Conservation (phyloP, 495 filamentous ascomycete species). For the Penicillium macrosclerotiorum region DNA sequence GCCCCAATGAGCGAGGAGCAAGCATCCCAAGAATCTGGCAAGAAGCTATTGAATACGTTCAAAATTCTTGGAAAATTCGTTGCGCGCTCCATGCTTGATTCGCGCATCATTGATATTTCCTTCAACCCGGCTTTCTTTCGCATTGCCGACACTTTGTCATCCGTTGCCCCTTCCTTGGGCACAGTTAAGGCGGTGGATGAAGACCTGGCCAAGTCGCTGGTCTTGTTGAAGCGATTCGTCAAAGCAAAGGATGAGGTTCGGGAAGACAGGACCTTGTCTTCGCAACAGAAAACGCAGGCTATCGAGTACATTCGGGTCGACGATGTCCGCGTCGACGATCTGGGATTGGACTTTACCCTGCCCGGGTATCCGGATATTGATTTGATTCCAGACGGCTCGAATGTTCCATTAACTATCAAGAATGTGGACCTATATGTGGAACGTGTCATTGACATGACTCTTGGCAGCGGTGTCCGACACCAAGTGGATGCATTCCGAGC, state of each 20-base stretch:
- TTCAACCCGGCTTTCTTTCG: constrained; percentile 99
- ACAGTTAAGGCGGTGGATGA: constrained; percentile 87
- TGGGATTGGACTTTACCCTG: constrained; percentile 89
- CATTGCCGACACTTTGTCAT: constrained; percentile 70
- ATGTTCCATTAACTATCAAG: constrained; percentile 76
- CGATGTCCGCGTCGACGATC: constrained; percentile 75
- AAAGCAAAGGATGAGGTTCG: constrained; percentile 78
- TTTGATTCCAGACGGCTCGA: constrained; percentile 68
- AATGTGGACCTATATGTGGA: constrained; percentile 88
- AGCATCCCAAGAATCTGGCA: constrained; percentile 68
- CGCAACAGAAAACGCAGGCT: constrained; percentile 67
- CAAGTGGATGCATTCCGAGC: constrained; percentile 89
- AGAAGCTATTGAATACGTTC: constrained; percentile 81
- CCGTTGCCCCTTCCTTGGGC: constrained; percentile 84
- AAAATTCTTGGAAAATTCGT: constrained; percentile 97
- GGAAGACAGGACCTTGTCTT: constrained; percentile 58
- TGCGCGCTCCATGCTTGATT: constrained; percentile 96
- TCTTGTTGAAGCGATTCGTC: constrained; percentile 84
- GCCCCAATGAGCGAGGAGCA: constrained; percentile 84
- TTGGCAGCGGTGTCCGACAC: constrained; percentile 79
- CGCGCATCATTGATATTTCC: constrained; percentile 94
- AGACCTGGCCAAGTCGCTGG: constrained; percentile 79
- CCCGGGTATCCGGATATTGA: constrained; percentile 92
- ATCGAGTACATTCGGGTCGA: constrained; percentile 68
- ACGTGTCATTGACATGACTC: constrained; percentile 84